These are phyloP conservation scores for Litchi chinensis DNA, from an alignment of 345 rosid genomes.

Conservation along the genomic window DNA sequence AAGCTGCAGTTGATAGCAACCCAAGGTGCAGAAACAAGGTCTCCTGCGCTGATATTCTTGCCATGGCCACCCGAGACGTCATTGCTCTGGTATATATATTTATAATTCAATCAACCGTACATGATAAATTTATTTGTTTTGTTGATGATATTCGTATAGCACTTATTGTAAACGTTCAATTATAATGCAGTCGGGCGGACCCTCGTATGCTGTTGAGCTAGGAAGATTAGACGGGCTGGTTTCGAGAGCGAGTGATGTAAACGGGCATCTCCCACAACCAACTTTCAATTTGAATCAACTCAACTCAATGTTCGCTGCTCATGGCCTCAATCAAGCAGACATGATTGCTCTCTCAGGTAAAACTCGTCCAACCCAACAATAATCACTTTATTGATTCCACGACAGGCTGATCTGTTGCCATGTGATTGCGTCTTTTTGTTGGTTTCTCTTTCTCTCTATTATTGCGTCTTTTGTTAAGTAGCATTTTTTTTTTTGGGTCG, in stretches of 20 bases:
- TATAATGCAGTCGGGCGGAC: slow-evolving; percentile 65
- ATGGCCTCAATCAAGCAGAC: slow-evolving; percentile 64
- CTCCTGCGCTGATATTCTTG: slow-evolving; percentile 85
- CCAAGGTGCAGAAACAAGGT: slow-evolving; percentile 63
- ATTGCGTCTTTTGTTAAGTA: background rate
- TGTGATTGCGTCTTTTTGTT: background rate
- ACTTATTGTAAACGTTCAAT: background rate
- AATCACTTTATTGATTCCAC: background rate
- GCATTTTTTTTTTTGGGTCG: background rate
- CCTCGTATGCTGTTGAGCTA: slow-evolving; percentile 60
- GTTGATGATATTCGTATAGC: too few species aligned
- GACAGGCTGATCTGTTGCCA: background rate
- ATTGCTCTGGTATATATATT: slow-evolving; percentile 46
- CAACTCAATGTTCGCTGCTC: slow-evolving; percentile 50
- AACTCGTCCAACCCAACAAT: background rate
- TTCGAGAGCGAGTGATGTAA: slow-evolving; percentile 58
- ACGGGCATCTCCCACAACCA: slow-evolving; percentile 70
- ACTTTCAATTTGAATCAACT: slow-evolving; percentile 54
- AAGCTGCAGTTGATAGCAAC: slow-evolving; percentile 56
- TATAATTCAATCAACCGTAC: background rate
- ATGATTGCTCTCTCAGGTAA: slow-evolving; percentile 92
- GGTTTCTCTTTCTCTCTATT: background rate
- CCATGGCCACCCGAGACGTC: slow-evolving; percentile 82
- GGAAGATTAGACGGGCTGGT: slow-evolving; percentile 79
- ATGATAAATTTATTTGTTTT: background rate